A percentile compares a stretch with the other conserved stretches of the same genome.
Evolutionary conservation across 2,329 filamentous ascomycete species (phyloP).

Genomic region (Metarhizium guizhouense): DNA sequence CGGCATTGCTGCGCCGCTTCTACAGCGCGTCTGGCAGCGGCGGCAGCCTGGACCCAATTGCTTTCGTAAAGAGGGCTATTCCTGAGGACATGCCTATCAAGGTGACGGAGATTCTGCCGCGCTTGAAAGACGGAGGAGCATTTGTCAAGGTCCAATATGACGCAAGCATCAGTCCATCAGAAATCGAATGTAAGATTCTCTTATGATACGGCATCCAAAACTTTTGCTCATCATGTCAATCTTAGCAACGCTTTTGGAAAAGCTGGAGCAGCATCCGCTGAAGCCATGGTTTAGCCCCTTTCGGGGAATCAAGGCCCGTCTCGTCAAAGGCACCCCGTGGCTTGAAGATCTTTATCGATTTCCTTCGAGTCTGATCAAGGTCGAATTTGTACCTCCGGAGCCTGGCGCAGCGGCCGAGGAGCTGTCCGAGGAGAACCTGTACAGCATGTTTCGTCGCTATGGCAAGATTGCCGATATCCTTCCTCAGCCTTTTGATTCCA

Average conservation of each 20-base stretch:
- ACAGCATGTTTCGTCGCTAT: constrained; percentile 79
- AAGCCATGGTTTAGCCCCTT: constrained; percentile 90
- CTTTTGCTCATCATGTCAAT: background rate
- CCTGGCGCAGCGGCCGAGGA: constrained; percentile 67
- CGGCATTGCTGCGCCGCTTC: constrained; percentile 41
- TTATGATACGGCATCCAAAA: too few species aligned
- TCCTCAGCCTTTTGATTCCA: constrained; percentile 76
- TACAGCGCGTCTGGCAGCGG: constrained; percentile 40
- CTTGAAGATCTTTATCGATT: constrained; percentile 83
- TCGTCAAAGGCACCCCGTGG: constrained; percentile 84
- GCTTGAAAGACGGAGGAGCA: constrained; percentile 84
- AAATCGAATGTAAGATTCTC: constrained; percentile 30
- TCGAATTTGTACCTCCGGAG: constrained; percentile 73
- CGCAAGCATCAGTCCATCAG: constrained; percentile 25
- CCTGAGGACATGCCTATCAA: constrained; percentile 54
- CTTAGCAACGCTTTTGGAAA: constrained; percentile 44
- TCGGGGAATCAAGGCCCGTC: constrained; percentile 55
- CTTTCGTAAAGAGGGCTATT: constrained; percentile 51
- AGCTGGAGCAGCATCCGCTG: constrained; percentile 61
- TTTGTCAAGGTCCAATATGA: constrained; percentile 74
- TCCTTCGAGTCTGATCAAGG: constrained; percentile 64
- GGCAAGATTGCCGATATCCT: constrained; percentile 84
- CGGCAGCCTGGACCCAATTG: constrained; percentile 41
- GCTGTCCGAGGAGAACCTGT: constrained; percentile 77
- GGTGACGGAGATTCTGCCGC: constrained; percentile 72